phyloP scores from a whole-genome alignment of 2,329 filamentous ascomycete species.

The Cordyceps cicadae region DNA sequence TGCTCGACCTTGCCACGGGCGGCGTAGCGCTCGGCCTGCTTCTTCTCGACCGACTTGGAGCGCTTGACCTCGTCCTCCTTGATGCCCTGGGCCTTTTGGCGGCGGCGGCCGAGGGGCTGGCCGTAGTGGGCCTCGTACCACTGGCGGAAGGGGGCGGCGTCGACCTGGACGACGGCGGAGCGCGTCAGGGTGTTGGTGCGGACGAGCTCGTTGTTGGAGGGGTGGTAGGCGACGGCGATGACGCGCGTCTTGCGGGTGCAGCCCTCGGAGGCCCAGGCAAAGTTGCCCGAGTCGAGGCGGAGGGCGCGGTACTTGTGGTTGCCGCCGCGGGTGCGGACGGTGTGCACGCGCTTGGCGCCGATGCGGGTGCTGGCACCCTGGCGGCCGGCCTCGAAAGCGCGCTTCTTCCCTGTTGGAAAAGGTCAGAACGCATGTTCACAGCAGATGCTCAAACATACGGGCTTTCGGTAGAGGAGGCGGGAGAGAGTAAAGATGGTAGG shows the following conservation, averaged over 20 bases:
- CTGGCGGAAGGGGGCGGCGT: constrained; percentile 97
- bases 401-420: constrained; percentile 76
- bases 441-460: constrained; percentile 44
- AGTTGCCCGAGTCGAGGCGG: constrained; percentile 98
- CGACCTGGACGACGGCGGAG: constrained; percentile 96
- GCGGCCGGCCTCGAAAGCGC: constrained; percentile 99
- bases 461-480: constrained; percentile 44
- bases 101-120: constrained; percentile 75
- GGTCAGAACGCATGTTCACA: constrained; percentile 63
- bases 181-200: constrained; percentile 99
- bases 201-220: constrained; percentile 99
- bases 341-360: constrained; percentile 90
- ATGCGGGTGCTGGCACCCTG: constrained; percentile 99
- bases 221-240: constrained; percentile 97
- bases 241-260: constrained; percentile 98
- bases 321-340: constrained; percentile 93
- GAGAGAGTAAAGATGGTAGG: neutral
- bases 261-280: constrained; percentile 98
- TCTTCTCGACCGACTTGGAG: constrained; percentile 91
- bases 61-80: constrained; percentile 72
- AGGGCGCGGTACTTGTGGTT: constrained; percentile 99
- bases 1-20: constrained; percentile 84
- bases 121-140: constrained; percentile 99
- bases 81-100: constrained; percentile 68
- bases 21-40: constrained; percentile 83